These are phyloP conservation scores for Xylariaceae sp. DNA, from an alignment of 2,329 filamentous ascomycete genomes.

Conservation along the genomic window DNA sequence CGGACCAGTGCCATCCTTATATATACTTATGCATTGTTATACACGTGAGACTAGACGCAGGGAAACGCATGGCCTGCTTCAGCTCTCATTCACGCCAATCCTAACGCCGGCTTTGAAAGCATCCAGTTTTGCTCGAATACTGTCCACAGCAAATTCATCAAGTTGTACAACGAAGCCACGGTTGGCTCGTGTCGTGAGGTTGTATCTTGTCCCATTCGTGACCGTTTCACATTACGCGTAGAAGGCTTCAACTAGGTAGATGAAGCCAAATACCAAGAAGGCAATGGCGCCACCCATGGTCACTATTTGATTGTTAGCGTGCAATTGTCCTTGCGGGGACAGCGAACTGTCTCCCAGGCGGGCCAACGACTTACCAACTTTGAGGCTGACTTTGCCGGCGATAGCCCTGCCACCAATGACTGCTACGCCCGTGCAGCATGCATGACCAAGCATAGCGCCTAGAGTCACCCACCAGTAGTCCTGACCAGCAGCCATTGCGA, in stretches of 20 bases:
- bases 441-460: constrained; percentile 82
- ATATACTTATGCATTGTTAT: not conserved
- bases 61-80: not conserved
- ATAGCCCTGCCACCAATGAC: constrained; percentile 90
- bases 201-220: not conserved
- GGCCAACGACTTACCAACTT: constrained; percentile 70
- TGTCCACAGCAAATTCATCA: constrained; percentile 2
- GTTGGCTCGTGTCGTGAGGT: too few species aligned
- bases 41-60: not conserved
- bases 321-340: not conserved
- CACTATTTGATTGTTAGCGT: constrained; percentile 51
- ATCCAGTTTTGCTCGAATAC: not conserved
- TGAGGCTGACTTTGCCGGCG: constrained; percentile 88
- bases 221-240: constrained; percentile 39
- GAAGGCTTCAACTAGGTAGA: constrained; percentile 83
- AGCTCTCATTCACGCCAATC: not conserved
- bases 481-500: constrained; percentile 96
- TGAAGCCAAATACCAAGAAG: constrained; percentile 86
- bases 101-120: constrained; percentile 10
- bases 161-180: constrained; percentile 11
- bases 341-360: not conserved
- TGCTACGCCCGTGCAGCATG: constrained; percentile 83
- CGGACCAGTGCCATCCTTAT: constrained; percentile 1
- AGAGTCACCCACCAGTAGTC: constrained; percentile 99
- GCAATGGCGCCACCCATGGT: constrained; percentile 87